phyloP scores from a whole-genome alignment of 1,284 basidiomycete genomes.

The Caloboletus firmus region DNA sequence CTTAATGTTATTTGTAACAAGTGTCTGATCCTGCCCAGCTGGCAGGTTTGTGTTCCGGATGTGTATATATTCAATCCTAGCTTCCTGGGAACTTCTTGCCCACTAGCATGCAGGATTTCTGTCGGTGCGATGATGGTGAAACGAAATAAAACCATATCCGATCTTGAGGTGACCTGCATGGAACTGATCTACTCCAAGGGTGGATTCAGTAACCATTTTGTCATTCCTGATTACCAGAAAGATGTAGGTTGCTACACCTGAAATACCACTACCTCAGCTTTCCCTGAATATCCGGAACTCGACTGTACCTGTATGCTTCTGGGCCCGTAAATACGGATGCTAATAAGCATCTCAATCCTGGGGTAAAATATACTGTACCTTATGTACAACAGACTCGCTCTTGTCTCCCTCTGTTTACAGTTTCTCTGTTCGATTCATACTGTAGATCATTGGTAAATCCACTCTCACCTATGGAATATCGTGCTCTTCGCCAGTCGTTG shows the following conservation, averaged over 20 bases:
- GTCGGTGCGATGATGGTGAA: neutral
- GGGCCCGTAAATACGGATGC: too few relatives aligned
- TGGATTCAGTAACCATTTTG: constrained; percentile 46
- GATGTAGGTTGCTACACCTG: constrained; percentile 23
- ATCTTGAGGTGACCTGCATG: constrained; percentile 24
- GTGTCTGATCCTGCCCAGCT: too few relatives aligned
- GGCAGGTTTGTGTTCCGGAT: too few relatives aligned
- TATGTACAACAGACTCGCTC: neutral
- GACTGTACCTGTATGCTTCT: constrained; percentile 45
- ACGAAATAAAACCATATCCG: neutral
- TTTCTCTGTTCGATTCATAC: neutral
- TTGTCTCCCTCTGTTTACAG: neutral
- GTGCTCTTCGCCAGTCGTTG: constrained; percentile 12
- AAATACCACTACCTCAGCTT: constrained; percentile 31
- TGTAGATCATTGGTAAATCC: too few relatives aligned
- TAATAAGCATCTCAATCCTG: too few relatives aligned
- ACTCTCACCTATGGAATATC: too few relatives aligned
- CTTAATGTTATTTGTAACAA: too few relatives aligned
- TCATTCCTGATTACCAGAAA: constrained; percentile 40
- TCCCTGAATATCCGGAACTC: constrained; percentile 44
- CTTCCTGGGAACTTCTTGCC: too few relatives aligned
- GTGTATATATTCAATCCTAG: too few relatives aligned
- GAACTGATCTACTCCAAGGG: constrained; percentile 39
- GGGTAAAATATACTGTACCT: too few relatives aligned
- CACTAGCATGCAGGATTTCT: too few relatives aligned